Base-by-base conservation (phyloP, 352 stramenopile species). In the Phytopythium chamaehyphon region DNA sequence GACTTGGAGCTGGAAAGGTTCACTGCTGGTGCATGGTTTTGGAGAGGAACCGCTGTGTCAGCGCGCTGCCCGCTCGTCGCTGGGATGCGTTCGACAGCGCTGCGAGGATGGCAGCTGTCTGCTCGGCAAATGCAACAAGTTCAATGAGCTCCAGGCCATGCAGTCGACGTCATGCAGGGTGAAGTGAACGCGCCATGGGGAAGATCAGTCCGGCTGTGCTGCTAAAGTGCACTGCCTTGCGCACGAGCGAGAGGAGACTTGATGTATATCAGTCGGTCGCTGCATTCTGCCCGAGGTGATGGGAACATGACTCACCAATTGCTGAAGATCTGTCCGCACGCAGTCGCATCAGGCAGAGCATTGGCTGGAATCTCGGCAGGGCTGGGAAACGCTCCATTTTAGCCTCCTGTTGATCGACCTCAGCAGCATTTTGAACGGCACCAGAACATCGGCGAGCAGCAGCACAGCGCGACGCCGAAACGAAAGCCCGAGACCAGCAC, bases 401-500 rank as follows among this genome's bases (percentile, higher is more conserved):
- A 33, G 28, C 28, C 28, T 33, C 28, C 9, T 9, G 9, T 33
- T n/a, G n/a, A n/a, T n/a, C n/a, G n/a, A n/a, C n/a, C 64, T 69
- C 45, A 47, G n/a, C 2, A 21, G 22, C 21, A 18, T 35, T 40
- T 15, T 18, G 15, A 44, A 48, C n/a, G n/a, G 43, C 47, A 72
- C 62, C 67, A 76, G 26, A 76, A 57, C 15, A 68, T 26, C 2
- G 40, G 37, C 43, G 55, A 62, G 47, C 67, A 76, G 53, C 67
- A 76, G 46, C 67, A 76, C 2, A 76, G 44, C n/a, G 48, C 61
- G 36, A 73, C 28, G 40, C 51, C 57, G 14, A 57, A 22, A 12
- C 68, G 61, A 52, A 71, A 61, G 10, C 53, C 55, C 5, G 56
- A 61, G 36, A 68, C 54, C 36, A 71, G 31, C 9, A 61, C 45